phyloP scores from a whole-genome alignment of 805 yeast genomes.

The Yarrowia osloensis region DNA sequence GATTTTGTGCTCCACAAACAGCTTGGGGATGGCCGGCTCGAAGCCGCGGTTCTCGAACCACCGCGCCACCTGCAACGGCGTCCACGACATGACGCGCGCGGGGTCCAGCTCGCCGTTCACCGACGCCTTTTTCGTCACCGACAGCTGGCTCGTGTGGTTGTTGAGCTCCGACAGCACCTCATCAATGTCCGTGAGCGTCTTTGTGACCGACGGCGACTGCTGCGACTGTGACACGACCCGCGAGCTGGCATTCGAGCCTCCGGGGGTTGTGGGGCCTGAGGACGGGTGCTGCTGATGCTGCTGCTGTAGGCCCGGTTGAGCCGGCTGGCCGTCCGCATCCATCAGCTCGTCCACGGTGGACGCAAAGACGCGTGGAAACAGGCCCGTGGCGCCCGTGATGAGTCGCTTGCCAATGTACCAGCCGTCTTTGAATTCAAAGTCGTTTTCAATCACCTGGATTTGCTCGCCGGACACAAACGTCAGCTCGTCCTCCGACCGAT shows the following conservation, averaged over 20 bases:
- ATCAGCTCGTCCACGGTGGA: slow-evolving; percentile 44
- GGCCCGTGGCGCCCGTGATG: slow-evolving; percentile 71
- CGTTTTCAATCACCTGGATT: slow-evolving; percentile 87
- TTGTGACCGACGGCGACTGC: slow-evolving; percentile 35
- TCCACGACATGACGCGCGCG: slow-evolving; percentile 52
- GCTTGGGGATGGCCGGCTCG: slow-evolving; percentile 70
- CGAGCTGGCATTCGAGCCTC: slow-evolving; percentile 21
- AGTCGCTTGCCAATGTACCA: slow-evolving; percentile 89
- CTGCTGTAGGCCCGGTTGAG: no score
- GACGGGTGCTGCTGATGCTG: not conserved
- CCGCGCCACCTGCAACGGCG: slow-evolving; percentile 80
- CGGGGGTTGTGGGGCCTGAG: slow-evolving; percentile 18
- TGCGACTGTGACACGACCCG: slow-evolving; percentile 1
- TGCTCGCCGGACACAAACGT: slow-evolving; percentile 79
- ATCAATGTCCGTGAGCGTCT: slow-evolving; percentile 45
- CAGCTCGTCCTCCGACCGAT: slow-evolving; percentile 88
- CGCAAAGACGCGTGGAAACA: slow-evolving; percentile 90
- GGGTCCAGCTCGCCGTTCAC: slow-evolving; percentile 6
- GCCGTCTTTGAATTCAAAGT: slow-evolving; percentile 90
- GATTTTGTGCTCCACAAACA: slow-evolving; percentile 84
- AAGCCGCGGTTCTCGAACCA: slow-evolving; percentile 75
- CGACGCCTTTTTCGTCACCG: not conserved
- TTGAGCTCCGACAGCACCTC: slow-evolving; percentile 44
- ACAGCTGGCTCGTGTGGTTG: slow-evolving; percentile 35
- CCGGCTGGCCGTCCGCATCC: slow-evolving; percentile 39